Conservation (phyloP, 2,329 filamentous ascomycete species). For the Colletotrichum tofieldiae region DNA sequence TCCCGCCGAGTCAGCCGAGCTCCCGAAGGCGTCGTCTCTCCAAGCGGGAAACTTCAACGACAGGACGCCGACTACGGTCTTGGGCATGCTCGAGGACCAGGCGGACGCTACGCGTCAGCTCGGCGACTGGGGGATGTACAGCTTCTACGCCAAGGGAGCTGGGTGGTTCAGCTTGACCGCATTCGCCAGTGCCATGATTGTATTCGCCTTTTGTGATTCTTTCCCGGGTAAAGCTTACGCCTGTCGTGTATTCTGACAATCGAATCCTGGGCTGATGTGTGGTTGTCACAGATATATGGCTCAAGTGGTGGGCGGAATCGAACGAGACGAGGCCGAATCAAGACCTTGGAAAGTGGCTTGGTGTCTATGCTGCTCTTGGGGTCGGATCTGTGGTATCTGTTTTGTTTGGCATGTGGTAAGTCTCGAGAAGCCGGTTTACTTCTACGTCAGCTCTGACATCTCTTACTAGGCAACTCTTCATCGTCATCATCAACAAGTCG, state of each 20-base stretch:
- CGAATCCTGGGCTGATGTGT: neutral
- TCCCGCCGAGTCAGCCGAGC: neutral
- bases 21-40: too few relatives aligned
- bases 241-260: too few relatives aligned
- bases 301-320: slow-evolving; percentile 64
- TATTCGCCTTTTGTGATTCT: slow-evolving; percentile 47
- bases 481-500: slow-evolving; percentile 51
- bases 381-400: slow-evolving; percentile 29
- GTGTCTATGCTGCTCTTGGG: slow-evolving; percentile 50
- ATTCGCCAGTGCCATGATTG: slow-evolving; percentile 46
- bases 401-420: slow-evolving; percentile 32
- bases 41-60: neutral
- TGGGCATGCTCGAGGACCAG: slow-evolving; percentile 28
- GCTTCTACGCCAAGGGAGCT: slow-evolving; percentile 49
- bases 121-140: slow-evolving; percentile 37
- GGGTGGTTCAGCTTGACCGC: slow-evolving; percentile 47
- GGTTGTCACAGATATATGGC: slow-evolving; percentile 54
- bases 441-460: neutral
- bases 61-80: neutral
- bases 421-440: slow-evolving; percentile 43
- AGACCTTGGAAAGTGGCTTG: slow-evolving; percentile 55
- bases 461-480: slow-evolving; percentile 49
- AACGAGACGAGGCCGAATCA: slow-evolving; percentile 56
- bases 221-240: slow-evolving; percentile 45
- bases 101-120: slow-evolving; percentile 35